phyloP scores from a whole-genome alignment of 2,329 filamentous ascomycete species.

The Zymoseptoria passerinii region DNA sequence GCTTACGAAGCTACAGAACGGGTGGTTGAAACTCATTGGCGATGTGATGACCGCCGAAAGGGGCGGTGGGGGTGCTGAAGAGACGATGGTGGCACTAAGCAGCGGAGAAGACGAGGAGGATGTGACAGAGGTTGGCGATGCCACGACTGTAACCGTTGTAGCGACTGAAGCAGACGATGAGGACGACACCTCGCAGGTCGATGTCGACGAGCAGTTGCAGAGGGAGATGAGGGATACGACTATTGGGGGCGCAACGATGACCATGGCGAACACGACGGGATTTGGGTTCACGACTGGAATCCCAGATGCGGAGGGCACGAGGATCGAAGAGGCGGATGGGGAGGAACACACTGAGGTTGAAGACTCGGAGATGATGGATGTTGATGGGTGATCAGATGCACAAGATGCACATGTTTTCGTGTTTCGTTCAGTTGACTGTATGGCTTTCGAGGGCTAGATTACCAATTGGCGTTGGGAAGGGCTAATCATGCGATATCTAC shows the following conservation, averaged over 20 bases:
- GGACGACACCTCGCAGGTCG: conserved; percentile 13
- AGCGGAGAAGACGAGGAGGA: conserved; percentile 7
- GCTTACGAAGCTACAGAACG: conserved; percentile 46
- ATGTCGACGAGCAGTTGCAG: conserved; percentile 15
- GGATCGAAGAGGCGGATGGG: conserved; percentile 18
- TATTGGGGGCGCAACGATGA: conserved; percentile 6
- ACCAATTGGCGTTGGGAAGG: background rate
- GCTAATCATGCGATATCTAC: background rate
- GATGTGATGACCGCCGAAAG: conserved; percentile 29
- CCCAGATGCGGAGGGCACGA: conserved; percentile 31
- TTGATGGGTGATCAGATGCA: conserved; percentile 7
- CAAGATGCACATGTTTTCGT: background rate
- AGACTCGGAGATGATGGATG: conserved; percentile 18
- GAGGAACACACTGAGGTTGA: conserved; percentile 19
- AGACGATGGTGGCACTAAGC: conserved; percentile 16
- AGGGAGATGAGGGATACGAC: conserved; percentile 22
- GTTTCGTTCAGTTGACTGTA: background rate
- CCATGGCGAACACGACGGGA: conserved; percentile 5
- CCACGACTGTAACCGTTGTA: conserved; percentile 1
- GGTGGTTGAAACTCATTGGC: conserved; percentile 47
- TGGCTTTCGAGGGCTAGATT: background rate
- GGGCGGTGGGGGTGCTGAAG: conserved; percentile 26
- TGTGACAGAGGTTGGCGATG: conserved; percentile 10
- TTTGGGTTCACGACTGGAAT: conserved; percentile 22
- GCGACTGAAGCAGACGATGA: conserved; percentile 16